Percentiles rank a stretch among this genome's conserved stretches.
Conservation (phyloP, 2,329 filamentous ascomycete species). For the Thermothelomyces thermophilus region DNA sequence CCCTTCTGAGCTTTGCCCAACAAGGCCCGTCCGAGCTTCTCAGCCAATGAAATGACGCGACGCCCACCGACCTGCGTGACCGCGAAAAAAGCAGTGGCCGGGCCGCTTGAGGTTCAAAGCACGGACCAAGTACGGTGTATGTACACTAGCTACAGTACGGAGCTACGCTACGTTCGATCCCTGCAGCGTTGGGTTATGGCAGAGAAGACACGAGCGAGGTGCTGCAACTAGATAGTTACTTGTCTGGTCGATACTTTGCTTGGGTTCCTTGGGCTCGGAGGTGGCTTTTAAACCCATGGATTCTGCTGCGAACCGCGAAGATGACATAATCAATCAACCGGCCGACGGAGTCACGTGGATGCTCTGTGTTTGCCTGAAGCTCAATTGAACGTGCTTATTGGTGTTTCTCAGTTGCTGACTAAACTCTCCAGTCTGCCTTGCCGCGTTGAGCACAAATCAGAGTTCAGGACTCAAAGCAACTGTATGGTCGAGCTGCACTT, state of each 20-base stretch:
- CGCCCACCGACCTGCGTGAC: not conserved
- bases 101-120: slow-evolving; percentile 4
- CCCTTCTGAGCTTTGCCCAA: slow-evolving; percentile 10
- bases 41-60: slow-evolving; percentile 6
- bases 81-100: slow-evolving; percentile 10
- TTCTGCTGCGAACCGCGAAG: not conserved
- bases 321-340: not conserved
- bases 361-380: not conserved
- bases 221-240: too few relatives aligned
- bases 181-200: too few relatives aligned
- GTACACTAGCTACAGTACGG: too few relatives aligned
- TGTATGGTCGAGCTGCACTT: too few relatives aligned
- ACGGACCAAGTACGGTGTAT: slow-evolving; percentile 6
- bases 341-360: slow-evolving; percentile 1
- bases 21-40: not conserved
- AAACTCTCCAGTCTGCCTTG: slow-evolving; percentile 19
- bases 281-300: not conserved
- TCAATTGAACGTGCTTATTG: slow-evolving; percentile 15
- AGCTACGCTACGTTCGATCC: too few relatives aligned
- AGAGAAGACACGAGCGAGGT: too few relatives aligned
- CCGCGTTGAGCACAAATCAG: slow-evolving; percentile 4
- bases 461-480: too few relatives aligned
- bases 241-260: too few relatives aligned
- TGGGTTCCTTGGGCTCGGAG: too few relatives aligned
- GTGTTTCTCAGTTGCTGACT: slow-evolving; percentile 8